Evolutionary conservation across 2,329 filamentous ascomycete genomes (phyloP).

Genomic region (Xylariaceae sp.): DNA sequence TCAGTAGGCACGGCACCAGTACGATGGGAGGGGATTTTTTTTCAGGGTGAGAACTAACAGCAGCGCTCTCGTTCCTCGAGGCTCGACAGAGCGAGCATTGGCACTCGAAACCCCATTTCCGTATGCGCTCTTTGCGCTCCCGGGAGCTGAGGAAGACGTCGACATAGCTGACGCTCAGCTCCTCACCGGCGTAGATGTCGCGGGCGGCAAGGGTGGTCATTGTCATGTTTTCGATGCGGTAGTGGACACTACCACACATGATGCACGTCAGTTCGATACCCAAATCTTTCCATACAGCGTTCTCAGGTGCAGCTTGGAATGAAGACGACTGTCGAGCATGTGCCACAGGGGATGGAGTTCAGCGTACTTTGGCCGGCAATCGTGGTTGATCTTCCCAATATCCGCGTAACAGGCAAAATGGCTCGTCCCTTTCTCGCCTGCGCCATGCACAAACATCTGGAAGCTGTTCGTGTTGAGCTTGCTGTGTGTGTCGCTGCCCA

Average conservation of each 20-base stretch:
- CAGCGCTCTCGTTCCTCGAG: slow-evolving; percentile 9
- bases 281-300: too few relatives aligned
- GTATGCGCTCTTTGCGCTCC: slow-evolving; percentile 29
- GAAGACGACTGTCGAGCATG: too few relatives aligned
- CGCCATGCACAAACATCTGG: slow-evolving; percentile 27
- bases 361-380: slow-evolving; percentile 37
- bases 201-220: slow-evolving; percentile 34
- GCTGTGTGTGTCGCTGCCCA: slow-evolving; percentile 26
- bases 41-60: slow-evolving; percentile 7
- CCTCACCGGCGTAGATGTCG: slow-evolving; percentile 32
- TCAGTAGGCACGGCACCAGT: neutral
- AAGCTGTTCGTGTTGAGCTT: slow-evolving; percentile 35
- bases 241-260: slow-evolving; percentile 28
- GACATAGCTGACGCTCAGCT: slow-evolving; percentile 35
- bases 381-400: slow-evolving; percentile 34
- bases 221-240: slow-evolving; percentile 32
- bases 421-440: slow-evolving; percentile 20
- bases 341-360: too few relatives aligned
- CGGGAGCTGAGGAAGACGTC: slow-evolving; percentile 23
- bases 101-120: slow-evolving; percentile 34
- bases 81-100: slow-evolving; percentile 29
- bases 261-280: neutral
- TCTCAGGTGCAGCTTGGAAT: too few relatives aligned
- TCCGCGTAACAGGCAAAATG: slow-evolving; percentile 34
- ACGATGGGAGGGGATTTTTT: neutral